Conservation (phyloP, 164 flowering plant genomes). For the Umbilicus rupestris region DNA sequence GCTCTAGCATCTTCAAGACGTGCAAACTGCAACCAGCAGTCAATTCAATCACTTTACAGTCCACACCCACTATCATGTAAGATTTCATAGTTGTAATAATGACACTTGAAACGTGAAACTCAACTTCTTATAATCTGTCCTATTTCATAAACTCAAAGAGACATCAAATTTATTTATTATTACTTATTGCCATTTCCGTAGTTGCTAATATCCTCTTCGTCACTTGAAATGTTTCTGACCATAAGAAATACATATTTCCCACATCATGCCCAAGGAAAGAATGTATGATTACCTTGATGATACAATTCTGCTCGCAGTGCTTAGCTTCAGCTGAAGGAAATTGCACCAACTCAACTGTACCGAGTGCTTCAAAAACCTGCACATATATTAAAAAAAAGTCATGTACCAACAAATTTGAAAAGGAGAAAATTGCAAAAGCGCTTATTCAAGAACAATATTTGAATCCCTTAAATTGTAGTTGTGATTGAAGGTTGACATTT, state of each 20-base stretch:
- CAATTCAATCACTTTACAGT: background rate
- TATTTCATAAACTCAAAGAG: background rate
- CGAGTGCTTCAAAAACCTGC: slow-evolving; percentile 1
- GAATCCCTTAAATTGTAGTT: too few species aligned
- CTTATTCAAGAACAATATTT: background rate
- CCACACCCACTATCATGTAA: background rate
- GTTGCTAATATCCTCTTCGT: background rate
- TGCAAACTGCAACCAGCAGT: background rate
- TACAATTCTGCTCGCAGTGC: background rate
- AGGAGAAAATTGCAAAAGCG: background rate
- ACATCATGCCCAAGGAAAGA: too few species aligned
- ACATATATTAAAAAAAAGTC: background rate
- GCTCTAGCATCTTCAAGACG: slow-evolving; percentile 2
- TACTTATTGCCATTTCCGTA: background rate
- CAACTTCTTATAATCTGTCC: background rate
- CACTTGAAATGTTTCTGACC: background rate
- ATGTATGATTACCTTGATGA: background rate
- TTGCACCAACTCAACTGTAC: background rate
- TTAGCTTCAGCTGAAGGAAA: background rate
- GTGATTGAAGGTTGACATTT: too few species aligned
- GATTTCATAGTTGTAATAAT: background rate
- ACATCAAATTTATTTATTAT: background rate
- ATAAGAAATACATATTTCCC: too few species aligned
- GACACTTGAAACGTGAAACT: background rate
- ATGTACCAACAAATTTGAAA: background rate